A percentile compares a stretch with the other conserved stretches of the same genome.
These are phyloP conservation scores for Lentinus brumalis DNA, from an alignment of 768 basidiomycete species.

Conservation along the genomic window DNA sequence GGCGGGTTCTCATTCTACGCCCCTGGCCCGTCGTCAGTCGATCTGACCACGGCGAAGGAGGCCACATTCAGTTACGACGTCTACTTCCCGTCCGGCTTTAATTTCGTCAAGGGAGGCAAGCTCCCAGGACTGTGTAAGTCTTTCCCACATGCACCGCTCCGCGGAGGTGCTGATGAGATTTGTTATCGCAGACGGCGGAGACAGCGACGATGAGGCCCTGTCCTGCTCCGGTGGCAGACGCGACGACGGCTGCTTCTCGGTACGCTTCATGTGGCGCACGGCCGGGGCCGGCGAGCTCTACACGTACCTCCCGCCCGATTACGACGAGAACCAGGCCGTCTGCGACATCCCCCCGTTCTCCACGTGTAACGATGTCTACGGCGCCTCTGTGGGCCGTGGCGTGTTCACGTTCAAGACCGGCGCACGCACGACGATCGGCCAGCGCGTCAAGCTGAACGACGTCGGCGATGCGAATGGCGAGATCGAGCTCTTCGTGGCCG, in stretches of 20 bases:
- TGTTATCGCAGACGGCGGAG: constrained; percentile 52
- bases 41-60: constrained; percentile 64
- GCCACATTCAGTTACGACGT: constrained; percentile 64
- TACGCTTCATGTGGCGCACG: constrained; percentile 72
- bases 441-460: constrained; percentile 77
- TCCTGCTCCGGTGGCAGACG: constrained; percentile 71
- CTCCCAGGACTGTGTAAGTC: constrained; percentile 69
- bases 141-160: background rate
- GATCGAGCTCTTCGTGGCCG: constrained; percentile 65
- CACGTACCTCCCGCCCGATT: constrained; percentile 48
- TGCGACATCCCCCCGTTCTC: constrained; percentile 53
- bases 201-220: constrained; percentile 48
- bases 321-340: constrained; percentile 49
- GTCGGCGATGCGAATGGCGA: constrained; percentile 70
- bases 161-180: background rate
- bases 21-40: constrained; percentile 52
- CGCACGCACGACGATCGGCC: constrained; percentile 62
- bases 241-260: constrained; percentile 60
- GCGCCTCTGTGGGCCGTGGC: constrained; percentile 70
- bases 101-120: constrained; percentile 68
- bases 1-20: constrained; percentile 78
- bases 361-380: constrained; percentile 63
- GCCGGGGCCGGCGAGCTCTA: constrained; percentile 45
- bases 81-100: constrained; percentile 62
- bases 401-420: constrained; percentile 65